Evolutionary conservation across 139 green algal species (phyloP), one percentile per base, ranked within the genome.

Genomic region (Tetratostichococcus sp.): DNA sequence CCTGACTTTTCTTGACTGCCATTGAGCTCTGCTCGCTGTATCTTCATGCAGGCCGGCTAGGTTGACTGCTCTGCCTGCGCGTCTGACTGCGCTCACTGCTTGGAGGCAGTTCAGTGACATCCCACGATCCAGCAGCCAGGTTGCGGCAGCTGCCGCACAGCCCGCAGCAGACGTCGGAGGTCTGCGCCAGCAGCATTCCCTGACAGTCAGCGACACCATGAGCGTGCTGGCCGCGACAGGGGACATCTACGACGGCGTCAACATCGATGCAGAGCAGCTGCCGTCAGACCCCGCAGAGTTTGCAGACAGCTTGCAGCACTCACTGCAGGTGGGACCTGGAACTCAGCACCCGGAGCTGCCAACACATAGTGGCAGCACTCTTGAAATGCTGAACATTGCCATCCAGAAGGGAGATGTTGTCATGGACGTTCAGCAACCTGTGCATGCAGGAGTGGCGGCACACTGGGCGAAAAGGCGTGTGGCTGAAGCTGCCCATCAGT

Each of bases 181-280:
- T 2, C 19, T 28, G 50, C 50, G 19, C 2, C 50, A 25, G 19
- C 50, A 62, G 50, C 17, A 26, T 26, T n/a, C 19, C 14, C 2
- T 26, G 14, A 62, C 17, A 2, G 50, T 25, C 50, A 26, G 19
- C 50, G 50, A 28, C 50, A 17, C 50, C 50, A 62, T 62, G 50
- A 50, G 39, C 39, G 16, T 78, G 35, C 70, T 90, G 0, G 50
- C 77, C 11, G 77, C 67, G 0, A 34, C 31, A 0, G 73, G 79
- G 21, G 89, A 94, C 59, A 31, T 43, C 0, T 94, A 94, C 35
- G 81, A 81, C 25, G 89, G 89, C 26, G 58, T 93, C 16, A 80
- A 91, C 8, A 39, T 93, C 1, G 78, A 87, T 28, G 17, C 75
- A 4, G 65, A 59, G 0, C 25, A 25, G 4, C 33, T 94, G 39